Evolutionary conservation across 2,329 filamentous ascomycete species (phyloP).

Genomic region (Microsporum canis): DNA sequence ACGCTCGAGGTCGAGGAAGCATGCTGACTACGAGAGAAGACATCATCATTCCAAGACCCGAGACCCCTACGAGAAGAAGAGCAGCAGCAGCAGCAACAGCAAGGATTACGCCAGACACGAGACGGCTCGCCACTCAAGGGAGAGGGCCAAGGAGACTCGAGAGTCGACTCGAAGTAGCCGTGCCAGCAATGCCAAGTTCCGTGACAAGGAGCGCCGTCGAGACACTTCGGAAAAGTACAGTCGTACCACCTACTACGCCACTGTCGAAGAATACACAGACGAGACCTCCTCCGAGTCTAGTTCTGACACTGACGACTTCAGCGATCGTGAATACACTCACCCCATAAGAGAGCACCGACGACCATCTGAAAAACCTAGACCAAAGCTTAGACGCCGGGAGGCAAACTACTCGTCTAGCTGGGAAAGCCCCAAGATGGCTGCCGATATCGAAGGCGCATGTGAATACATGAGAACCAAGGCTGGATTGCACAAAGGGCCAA

Average conservation of each 20-base stretch:
- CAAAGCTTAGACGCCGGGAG: constrained; percentile 18
- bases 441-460: constrained; percentile 16
- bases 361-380: constrained; percentile 8
- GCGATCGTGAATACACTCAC: not conserved
- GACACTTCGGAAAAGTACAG: constrained; percentile 32
- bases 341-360: not conserved
- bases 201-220: constrained; percentile 34
- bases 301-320: constrained; percentile 15
- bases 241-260: constrained; percentile 10
- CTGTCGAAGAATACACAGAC: constrained; percentile 26
- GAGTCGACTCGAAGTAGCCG: constrained; percentile 24
- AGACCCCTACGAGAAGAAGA: constrained; percentile 29
- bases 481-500: constrained; percentile 14
- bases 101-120: not conserved
- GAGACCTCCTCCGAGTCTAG: constrained; percentile 15
- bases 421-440: not conserved
- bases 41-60: constrained; percentile 20
- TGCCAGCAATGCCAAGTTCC: constrained; percentile 28
- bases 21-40: constrained; percentile 28
- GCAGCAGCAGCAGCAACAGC: constrained; percentile 16
- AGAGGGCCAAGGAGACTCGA: constrained; percentile 18
- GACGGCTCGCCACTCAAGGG: constrained; percentile 24
- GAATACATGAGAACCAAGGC: constrained; percentile 32
- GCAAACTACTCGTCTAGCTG: constrained; percentile 20
- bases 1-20: constrained; percentile 29